Conservation (phyloP, 169 alveolate species). For the Plasmodium berghei region DNA sequence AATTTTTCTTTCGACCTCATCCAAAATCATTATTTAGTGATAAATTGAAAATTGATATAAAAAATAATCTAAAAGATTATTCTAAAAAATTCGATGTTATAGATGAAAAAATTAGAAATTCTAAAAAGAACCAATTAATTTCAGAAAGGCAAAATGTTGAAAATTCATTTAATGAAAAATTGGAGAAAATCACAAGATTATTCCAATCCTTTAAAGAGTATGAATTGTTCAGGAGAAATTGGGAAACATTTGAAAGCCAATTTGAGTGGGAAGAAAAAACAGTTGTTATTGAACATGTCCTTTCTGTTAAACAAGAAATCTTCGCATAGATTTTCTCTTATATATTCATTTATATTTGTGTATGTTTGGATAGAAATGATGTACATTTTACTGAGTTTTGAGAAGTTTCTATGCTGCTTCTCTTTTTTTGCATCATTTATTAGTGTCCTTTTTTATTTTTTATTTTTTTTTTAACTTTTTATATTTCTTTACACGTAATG, state of each 20-base stretch:
- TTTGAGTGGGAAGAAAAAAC: conserved; percentile 82
- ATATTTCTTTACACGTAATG: too few species aligned
- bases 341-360: background rate
- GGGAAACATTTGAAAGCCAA: conserved; percentile 81
- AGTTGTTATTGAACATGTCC: conserved; percentile 58
- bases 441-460: background rate
- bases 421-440: background rate
- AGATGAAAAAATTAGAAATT: conserved; percentile 87
- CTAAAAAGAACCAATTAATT: conserved; percentile 80
- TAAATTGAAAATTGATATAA: conserved; percentile 87
- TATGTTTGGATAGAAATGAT: background rate
- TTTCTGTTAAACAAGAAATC: conserved; percentile 63
- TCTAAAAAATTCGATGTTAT: conserved; percentile 81
- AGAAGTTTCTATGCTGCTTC: background rate
- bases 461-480: background rate
- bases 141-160: conserved; percentile 75
- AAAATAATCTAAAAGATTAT: conserved; percentile 90
- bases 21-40: conserved; percentile 89
- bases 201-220: conserved; percentile 71
- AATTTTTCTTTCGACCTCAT: conserved; percentile 92
- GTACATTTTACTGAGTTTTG: too few species aligned
- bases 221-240: conserved; percentile 78
- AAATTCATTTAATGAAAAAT: conserved; percentile 32
- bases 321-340: conserved; percentile 1
- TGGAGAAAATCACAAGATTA: conserved; percentile 25